Evolutionary conservation across 352 stramenopile genomes (phyloP), one percentile per base, ranked within the genome.

Genomic region (Globisporangium iwayamae): DNA sequence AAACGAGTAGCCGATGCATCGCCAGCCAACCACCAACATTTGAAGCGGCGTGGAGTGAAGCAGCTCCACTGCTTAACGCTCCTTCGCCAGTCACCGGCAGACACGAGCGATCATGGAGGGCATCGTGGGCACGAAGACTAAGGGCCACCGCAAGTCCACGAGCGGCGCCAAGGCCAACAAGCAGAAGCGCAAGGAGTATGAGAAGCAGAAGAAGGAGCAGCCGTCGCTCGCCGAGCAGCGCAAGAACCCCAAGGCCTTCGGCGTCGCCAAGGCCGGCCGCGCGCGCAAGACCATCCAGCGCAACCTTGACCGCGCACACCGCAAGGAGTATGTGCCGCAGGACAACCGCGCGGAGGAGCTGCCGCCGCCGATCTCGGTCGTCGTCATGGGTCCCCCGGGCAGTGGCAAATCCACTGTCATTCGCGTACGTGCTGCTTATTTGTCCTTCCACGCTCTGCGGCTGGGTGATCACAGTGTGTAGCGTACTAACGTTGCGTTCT

Each of bases 401-500:
- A 97, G 96, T 34, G 98, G 98, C 14, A 99, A 99, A 71, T 98
- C 86, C 8, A 99, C 98, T 0, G 83, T 99, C 18, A 99, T 99
- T 68, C 89, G 96, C 20, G 66, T 82, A 75, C 55, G 63, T 75
- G 39, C 22, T 63, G 22, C 46, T 13, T 43, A 43, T 18, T 43
- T 52, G 34, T 52, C 7, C 4, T 36, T 5, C 32, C 32, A 36
- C 36, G 38, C 6, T 52, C 5, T 58, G 30, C 43, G 32, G 43
- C n/a, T 60, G 54, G 46, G 41, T 38, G 14, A 63, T 46, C 1
- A 13, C 11, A 25, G 8, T 9, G 16, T 47, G 16, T 47, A 18
- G 10, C 4, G 18, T 28, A 39, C 18, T 38, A n/a, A 28, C 25
- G n/a, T 32, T 39, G 25, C 25, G 25, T 14, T 0, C 18, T 36